Conservation (phyloP, 441 rosid genomes). For the Gossypium schwendimanii region DNA sequence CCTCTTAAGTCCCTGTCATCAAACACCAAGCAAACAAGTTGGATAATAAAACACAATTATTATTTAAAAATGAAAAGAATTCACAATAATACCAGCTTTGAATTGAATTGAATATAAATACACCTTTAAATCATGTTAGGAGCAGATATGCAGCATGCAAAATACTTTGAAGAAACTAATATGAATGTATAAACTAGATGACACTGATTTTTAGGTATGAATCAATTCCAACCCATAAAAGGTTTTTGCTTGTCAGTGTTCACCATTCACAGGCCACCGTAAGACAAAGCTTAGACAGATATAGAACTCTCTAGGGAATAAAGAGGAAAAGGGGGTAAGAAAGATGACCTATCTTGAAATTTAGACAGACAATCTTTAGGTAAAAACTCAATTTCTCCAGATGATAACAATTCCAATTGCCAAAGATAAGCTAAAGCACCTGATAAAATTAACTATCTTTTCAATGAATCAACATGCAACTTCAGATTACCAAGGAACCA, state of each 20-base stretch:
- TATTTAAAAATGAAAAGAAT: neutral
- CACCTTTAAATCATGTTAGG: too few relatives aligned
- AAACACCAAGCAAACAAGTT: slow-evolving; percentile 3
- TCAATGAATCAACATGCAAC: neutral
- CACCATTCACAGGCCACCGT: neutral
- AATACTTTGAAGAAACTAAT: neutral
- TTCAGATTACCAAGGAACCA: neutral
- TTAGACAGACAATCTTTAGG: neutral
- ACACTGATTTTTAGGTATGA: neutral
- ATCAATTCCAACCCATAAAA: neutral
- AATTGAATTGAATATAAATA: too few relatives aligned
- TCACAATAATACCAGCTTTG: neutral
- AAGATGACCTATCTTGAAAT: neutral
- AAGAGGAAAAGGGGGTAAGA: neutral
- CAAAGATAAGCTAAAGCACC: neutral
- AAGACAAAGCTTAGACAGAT: neutral
- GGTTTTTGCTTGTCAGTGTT: neutral
- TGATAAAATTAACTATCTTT: neutral
- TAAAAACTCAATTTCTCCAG: neutral
- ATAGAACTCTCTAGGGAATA: neutral
- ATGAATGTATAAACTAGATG: neutral
- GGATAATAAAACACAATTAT: neutral
- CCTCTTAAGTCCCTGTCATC: slow-evolving; percentile 53
- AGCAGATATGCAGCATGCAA: too few relatives aligned
- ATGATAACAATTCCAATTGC: neutral